These are phyloP conservation scores for Beta corolliflora DNA, from an alignment of 179 eudicot genomes.

Conservation along the genomic window DNA sequence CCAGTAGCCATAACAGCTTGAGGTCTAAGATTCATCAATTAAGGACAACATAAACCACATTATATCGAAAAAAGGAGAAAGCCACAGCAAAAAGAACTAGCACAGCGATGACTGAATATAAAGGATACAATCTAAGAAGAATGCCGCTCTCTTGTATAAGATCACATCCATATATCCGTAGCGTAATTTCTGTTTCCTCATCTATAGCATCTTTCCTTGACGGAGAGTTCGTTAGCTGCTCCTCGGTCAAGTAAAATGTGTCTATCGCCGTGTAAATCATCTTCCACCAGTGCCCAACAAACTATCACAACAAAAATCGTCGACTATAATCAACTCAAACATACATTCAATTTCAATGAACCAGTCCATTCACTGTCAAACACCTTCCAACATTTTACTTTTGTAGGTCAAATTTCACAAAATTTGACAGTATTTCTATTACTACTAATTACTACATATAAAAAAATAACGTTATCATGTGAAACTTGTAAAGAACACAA, in stretches of 20 bases:
- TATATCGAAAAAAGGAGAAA: background rate
- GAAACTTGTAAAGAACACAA: no score
- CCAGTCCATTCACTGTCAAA: background rate
- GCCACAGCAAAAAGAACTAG: background rate
- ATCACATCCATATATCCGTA: slow-evolving; percentile 89
- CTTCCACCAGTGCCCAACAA: background rate
- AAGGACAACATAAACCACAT: slow-evolving; percentile 38
- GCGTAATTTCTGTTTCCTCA: slow-evolving; percentile 74
- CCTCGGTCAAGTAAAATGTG: slow-evolving; percentile 84
- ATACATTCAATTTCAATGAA: background rate
- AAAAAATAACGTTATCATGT: no score
- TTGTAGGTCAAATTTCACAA: no score
- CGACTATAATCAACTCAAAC: background rate
- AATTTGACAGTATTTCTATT: no score
- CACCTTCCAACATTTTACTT: no score
- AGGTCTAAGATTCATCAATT: slow-evolving; percentile 48
- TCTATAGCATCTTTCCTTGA: slow-evolving; percentile 84
- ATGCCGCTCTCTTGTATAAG: slow-evolving; percentile 95
- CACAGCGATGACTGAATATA: background rate
- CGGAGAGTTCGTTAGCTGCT: slow-evolving; percentile 73
- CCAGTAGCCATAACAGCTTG: slow-evolving; percentile 97
- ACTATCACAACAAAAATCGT: no score
- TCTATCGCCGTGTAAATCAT: slow-evolving; percentile 95
- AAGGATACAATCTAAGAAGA: slow-evolving; percentile 83
- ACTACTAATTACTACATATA: no score